These are phyloP conservation scores for Exophiala calicioides DNA, from an alignment of 2,329 filamentous ascomycete genomes.

Conservation along the genomic window DNA sequence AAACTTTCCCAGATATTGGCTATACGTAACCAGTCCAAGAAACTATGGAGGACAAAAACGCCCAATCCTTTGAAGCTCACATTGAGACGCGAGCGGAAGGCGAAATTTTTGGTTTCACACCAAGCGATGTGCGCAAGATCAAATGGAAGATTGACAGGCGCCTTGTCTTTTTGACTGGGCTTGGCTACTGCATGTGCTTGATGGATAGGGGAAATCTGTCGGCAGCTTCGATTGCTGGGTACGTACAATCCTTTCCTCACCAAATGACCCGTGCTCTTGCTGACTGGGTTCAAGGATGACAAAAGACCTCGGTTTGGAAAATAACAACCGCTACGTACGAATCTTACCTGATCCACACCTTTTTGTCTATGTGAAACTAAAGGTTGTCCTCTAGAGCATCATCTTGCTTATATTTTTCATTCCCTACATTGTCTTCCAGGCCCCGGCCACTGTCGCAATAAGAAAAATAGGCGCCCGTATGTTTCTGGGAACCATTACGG, in stretches of 20 bases:
- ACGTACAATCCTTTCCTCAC: no score
- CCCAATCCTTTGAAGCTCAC: no score
- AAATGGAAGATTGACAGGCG: slow-evolving; percentile 68
- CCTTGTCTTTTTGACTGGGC: slow-evolving; percentile 61
- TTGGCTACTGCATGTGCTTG: slow-evolving; percentile 61
- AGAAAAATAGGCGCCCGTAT: slow-evolving; percentile 29
- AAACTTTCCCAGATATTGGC: no score
- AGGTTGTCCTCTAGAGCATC: no score
- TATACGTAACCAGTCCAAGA: no score
- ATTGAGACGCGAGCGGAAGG: no score
- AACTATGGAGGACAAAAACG: no score
- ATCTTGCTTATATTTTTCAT: slow-evolving; percentile 35
- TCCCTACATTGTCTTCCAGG: slow-evolving; percentile 34
- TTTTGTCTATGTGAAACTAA: no score
- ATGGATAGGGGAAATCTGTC: slow-evolving; percentile 79
- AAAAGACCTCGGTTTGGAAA: neutral
- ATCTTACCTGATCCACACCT: no score
- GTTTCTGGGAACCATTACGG: slow-evolving; percentile 4
- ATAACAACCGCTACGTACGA: slow-evolving; percentile 5
- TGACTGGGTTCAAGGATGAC: slow-evolving; percentile 26
- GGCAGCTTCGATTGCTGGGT: slow-evolving; percentile 69
- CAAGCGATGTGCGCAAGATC: slow-evolving; percentile 57
- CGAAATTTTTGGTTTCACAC: no score
- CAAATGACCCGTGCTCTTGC: no score
- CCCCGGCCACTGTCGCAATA: slow-evolving; percentile 50